Evolutionary conservation across 2,329 filamentous ascomycete species (phyloP).

Genomic region (Tolypocladium inflatum): DNA sequence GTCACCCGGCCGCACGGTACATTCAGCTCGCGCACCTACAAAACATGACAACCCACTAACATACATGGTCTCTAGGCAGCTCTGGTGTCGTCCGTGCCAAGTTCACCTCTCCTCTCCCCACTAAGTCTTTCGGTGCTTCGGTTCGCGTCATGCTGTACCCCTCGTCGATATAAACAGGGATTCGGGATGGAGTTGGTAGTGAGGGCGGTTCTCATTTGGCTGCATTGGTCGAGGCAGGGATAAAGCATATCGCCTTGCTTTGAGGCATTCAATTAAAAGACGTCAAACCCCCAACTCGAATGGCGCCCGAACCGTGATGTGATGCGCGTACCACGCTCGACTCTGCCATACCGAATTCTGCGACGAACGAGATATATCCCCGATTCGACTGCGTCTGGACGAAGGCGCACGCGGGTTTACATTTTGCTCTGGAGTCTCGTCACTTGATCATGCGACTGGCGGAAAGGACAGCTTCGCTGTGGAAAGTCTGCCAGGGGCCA

Average conservation of each 20-base stretch:
- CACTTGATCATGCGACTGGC: not conserved
- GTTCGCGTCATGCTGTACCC: conserved; percentile 97
- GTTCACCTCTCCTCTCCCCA: conserved; percentile 92
- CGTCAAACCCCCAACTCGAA: conserved; percentile 28
- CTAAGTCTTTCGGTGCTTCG: conserved; percentile 92
- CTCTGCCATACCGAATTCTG: not conserved
- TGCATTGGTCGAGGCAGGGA: conserved; percentile 50
- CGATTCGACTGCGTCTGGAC: not conserved
- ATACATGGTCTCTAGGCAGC: conserved; percentile 57
- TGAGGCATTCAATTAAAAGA: conserved; percentile 46
- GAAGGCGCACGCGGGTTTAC: not conserved
- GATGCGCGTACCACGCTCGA: not conserved
- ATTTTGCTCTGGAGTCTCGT: not conserved
- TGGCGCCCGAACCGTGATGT: conserved; percentile 9
- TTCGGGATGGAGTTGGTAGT: conserved; percentile 52
- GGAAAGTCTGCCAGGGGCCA: not conserved
- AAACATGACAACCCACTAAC: not conserved
- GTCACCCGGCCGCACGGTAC: conserved; percentile 90
- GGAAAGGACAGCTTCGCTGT: not conserved
- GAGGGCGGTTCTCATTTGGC: conserved; percentile 52
- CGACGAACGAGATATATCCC: not conserved
- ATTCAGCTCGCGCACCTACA: conserved; percentile 10
- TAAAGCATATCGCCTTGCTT: conserved; percentile 42
- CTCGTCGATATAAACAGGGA: conserved; percentile 78
- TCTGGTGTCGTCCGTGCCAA: conserved; percentile 96